phyloP scores from a whole-genome alignment of 345 rosid genomes.

The Brassica carinata region DNA sequence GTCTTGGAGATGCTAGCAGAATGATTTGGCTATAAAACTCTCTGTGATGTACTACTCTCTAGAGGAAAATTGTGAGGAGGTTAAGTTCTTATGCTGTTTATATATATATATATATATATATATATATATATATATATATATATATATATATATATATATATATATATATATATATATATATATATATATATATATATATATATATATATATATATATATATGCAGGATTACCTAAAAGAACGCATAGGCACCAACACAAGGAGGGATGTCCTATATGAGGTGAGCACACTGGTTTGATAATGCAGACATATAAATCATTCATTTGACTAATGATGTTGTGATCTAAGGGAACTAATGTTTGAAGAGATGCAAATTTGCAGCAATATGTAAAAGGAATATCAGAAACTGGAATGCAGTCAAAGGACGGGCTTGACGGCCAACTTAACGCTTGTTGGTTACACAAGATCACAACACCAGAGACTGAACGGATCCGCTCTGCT shows the following conservation, averaged over 20 bases:
- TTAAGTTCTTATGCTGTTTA: neutral
- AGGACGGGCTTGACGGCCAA: constrained; percentile 86
- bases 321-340: neutral
- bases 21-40: neutral
- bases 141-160: too few species aligned
- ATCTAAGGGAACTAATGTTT: constrained; percentile 10
- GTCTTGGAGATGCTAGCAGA: neutral
- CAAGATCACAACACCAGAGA: constrained; percentile 62
- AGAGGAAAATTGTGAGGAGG: neutral
- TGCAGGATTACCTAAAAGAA: constrained; percentile 73
- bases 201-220: too few species aligned
- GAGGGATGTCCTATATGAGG: constrained; percentile 74
- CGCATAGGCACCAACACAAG: constrained; percentile 61
- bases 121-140: too few species aligned
- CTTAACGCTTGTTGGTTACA: constrained; percentile 96
- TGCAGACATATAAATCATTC: neutral
- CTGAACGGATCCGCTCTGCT: constrained; percentile 63
- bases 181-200: too few species aligned
- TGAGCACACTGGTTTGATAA: constrained; percentile 29
- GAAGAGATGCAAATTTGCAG: constrained; percentile 45
- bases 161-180: too few species aligned
- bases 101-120: too few species aligned
- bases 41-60: neutral
- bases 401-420: constrained; percentile 90
- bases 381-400: constrained; percentile 94